These are phyloP conservation scores for Arctium lappa DNA, from an alignment of 129 eudicot species.

Conservation along the genomic window DNA sequence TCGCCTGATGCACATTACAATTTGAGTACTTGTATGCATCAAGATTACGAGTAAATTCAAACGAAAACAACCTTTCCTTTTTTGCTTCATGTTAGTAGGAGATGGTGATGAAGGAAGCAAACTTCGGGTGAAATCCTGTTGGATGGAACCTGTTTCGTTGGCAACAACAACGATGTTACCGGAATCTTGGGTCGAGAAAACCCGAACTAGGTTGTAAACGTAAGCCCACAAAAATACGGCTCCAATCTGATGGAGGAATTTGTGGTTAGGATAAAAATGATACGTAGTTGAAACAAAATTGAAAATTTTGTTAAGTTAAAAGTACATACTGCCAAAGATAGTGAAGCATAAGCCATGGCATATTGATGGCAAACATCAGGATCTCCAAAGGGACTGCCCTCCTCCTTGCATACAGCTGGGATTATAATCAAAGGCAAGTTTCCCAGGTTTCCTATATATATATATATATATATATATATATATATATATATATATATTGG, in stretches of 20 bases:
- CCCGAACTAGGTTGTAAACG: conserved; percentile 73
- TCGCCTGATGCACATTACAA: conserved; percentile 13
- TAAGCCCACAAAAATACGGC: conserved; percentile 73
- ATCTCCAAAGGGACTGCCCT: conserved; percentile 76
- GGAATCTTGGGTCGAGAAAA: conserved; percentile 47
- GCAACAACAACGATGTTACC: background rate
- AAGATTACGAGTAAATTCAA: background rate
- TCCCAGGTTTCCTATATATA: conserved; percentile 73
- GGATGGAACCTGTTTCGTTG: background rate
- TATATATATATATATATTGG: too few species aligned
- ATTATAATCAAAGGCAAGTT: conserved; percentile 71
- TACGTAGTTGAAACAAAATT: background rate
- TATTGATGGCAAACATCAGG: conserved; percentile 50
- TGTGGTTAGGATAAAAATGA: background rate
- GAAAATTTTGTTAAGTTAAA: background rate
- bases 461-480: too few species aligned
- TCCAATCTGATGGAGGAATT: conserved; percentile 51
- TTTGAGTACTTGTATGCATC: background rate
- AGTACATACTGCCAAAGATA: conserved; percentile 81
- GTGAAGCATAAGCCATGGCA: conserved; percentile 82
- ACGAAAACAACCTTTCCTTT: conserved; percentile 8
- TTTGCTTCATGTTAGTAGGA: background rate
- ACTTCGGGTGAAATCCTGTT: conserved; percentile 24
- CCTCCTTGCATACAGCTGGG: conserved; percentile 92
- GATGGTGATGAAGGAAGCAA: conserved; percentile 38